A percentile compares a stretch with the other conserved stretches of the same genome.
Conservation (phyloP, 345 rosid species). For the Eucalyptus dawsonii region DNA sequence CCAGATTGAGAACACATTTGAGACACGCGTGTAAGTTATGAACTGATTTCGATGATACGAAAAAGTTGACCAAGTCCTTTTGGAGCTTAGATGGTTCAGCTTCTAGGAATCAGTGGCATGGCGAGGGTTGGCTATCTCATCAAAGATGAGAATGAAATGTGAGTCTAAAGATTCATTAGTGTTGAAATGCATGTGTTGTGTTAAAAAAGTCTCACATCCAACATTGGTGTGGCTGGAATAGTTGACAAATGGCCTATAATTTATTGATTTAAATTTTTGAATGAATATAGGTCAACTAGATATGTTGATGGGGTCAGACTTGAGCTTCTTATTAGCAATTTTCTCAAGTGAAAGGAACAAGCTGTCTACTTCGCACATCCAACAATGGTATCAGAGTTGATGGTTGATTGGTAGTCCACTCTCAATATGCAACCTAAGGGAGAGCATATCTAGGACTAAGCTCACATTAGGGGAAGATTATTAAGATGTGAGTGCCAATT, state of each 20-base stretch:
- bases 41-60: background rate
- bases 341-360: accelerated
- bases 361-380: accelerated
- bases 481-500: background rate
- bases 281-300: accelerated
- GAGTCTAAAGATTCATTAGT: background rate
- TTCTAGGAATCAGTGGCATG: background rate
- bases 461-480: background rate
- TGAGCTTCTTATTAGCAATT: background rate
- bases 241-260: background rate
- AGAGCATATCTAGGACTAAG: background rate
- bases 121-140: background rate
- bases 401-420: background rate
- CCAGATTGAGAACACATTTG: background rate
- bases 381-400: background rate
- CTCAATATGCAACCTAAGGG: background rate
- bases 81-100: background rate
- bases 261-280: background rate
- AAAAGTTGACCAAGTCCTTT: background rate
- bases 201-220: background rate
- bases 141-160: too few species aligned
- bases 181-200: background rate
- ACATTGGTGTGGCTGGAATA: background rate
- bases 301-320: accelerated
- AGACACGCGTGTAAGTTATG: background rate